These are phyloP conservation scores for Trichothecium roseum DNA, from an alignment of 2,329 filamentous ascomycete genomes.

Conservation along the genomic window DNA sequence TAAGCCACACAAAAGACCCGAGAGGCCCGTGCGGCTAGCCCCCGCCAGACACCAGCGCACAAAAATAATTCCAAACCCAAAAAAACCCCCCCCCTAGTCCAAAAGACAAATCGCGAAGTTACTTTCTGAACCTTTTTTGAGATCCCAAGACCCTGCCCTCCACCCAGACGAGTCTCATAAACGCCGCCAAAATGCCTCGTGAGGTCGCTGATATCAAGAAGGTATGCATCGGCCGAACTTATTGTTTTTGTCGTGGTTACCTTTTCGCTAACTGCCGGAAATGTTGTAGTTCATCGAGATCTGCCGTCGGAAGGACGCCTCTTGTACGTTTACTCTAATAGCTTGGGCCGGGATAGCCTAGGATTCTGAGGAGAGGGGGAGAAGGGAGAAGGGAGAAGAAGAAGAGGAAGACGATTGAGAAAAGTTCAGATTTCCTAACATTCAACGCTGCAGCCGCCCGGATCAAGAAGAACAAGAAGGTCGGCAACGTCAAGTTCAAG, in stretches of 20 bases:
- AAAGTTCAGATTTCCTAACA: constrained; percentile 17
- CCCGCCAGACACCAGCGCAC: constrained; percentile 15
- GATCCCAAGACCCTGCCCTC: constrained; percentile 13
- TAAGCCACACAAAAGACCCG: constrained; percentile 1
- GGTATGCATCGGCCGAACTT: constrained; percentile 37
- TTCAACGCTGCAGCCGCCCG: constrained; percentile 54
- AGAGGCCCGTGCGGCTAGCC: constrained; percentile 11
- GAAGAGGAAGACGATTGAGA: neutral
- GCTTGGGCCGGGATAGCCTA: neutral
- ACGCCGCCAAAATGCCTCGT: constrained; percentile 80
- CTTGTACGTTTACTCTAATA: constrained; percentile 63
- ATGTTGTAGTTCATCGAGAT: constrained; percentile 91
- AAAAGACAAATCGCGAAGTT: constrained; percentile 3
- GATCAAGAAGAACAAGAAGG: constrained; percentile 92
- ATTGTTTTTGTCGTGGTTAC: constrained; percentile 1
- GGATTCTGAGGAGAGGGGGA: neutral
- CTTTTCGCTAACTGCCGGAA: constrained; percentile 10
- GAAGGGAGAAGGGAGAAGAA: no score
- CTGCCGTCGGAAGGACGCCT: constrained; percentile 98
- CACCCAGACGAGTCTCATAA: constrained; percentile 10
- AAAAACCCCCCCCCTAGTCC: constrained; percentile 10
- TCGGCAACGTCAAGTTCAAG: constrained; percentile 99
- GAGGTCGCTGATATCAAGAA: constrained; percentile 98
- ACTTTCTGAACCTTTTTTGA: constrained; percentile 1
- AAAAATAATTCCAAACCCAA: constrained; percentile 14